phyloP scores from a whole-genome alignment of 306 rosid genomes.

The Sophora flavescens region DNA sequence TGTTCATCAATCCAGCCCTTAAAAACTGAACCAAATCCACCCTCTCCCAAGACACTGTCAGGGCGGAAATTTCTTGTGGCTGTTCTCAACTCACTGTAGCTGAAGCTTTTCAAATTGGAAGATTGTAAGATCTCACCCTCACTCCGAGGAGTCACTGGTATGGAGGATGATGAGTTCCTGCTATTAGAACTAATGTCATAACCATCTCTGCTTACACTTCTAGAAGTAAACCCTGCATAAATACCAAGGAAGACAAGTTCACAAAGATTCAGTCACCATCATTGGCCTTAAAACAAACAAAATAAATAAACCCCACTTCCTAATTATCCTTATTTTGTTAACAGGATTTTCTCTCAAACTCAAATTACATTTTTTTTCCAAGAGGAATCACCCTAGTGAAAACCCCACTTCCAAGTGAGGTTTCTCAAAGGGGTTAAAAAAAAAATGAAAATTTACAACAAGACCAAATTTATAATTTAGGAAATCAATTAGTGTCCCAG shows the following conservation, averaged over 20 bases:
- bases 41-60: conserved; percentile 83
- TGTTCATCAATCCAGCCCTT: conserved; percentile 91
- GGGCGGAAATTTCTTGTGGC: conserved; percentile 85
- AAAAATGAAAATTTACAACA: not conserved
- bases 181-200: conserved; percentile 51
- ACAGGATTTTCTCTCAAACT: conserved; percentile 3
- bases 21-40: conserved; percentile 93
- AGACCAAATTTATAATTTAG: conserved; percentile 3
- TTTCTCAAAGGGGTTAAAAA: conserved; percentile 9
- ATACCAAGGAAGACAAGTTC: conserved; percentile 23
- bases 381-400: not conserved
- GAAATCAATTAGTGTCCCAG: not conserved
- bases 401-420: not conserved
- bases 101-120: conserved; percentile 65
- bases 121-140: conserved; percentile 74
- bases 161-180: conserved; percentile 56
- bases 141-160: conserved; percentile 64
- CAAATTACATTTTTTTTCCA: not conserved
- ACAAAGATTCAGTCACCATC: conserved; percentile 27
- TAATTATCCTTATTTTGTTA: not conserved
- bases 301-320: conserved; percentile 5
- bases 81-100: conserved; percentile 63
- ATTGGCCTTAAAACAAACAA: conserved; percentile 16
- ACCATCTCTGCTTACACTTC: conserved; percentile 55
- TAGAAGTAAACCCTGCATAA: conserved; percentile 62